These are phyloP conservation scores for Thelonectria blattea DNA, from an alignment of 2,329 filamentous ascomycete genomes.

Conservation along the genomic window DNA sequence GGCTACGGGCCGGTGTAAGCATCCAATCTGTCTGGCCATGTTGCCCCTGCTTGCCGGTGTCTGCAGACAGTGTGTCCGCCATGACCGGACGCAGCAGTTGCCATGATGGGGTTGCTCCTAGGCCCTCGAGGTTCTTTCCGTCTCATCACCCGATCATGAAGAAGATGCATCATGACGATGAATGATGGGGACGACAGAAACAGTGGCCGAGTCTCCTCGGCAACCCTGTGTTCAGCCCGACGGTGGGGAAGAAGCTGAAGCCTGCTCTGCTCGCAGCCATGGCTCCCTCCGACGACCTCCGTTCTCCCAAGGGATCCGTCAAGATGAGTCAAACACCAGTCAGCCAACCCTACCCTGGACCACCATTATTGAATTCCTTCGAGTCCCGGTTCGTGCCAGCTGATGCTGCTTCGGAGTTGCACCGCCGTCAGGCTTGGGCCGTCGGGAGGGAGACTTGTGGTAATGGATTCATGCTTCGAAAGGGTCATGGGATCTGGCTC, in stretches of 20 bases:
- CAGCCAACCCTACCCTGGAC: constrained; percentile 20
- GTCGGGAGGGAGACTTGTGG: neutral
- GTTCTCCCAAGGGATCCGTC: constrained; percentile 1
- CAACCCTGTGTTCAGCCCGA: neutral
- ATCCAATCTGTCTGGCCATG: constrained; percentile 23
- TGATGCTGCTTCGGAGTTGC: constrained; percentile 1
- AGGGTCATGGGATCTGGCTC: neutral
- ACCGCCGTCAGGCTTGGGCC: constrained; percentile 2
- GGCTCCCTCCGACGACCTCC: neutral
- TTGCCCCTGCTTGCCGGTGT: constrained; percentile 5
- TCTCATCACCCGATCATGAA: neutral
- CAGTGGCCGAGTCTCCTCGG: neutral
- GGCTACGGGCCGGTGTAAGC: constrained; percentile 19
- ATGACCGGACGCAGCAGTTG: constrained; percentile 3
- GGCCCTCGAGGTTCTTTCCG: neutral
- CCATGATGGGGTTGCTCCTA: constrained; percentile 4
- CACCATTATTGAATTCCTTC: neutral
- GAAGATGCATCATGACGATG: neutral
- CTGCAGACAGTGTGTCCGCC: constrained; percentile 11
- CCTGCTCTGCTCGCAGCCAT: neutral
- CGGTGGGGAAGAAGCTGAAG: neutral
- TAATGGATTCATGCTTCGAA: neutral
- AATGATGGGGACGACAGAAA: neutral
- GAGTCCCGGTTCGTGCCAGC: neutral
- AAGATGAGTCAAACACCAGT: constrained; percentile 18